These are phyloP conservation scores for Alternaria incomplexa DNA, from an alignment of 2,329 filamentous ascomycete species.

Conservation along the genomic window DNA sequence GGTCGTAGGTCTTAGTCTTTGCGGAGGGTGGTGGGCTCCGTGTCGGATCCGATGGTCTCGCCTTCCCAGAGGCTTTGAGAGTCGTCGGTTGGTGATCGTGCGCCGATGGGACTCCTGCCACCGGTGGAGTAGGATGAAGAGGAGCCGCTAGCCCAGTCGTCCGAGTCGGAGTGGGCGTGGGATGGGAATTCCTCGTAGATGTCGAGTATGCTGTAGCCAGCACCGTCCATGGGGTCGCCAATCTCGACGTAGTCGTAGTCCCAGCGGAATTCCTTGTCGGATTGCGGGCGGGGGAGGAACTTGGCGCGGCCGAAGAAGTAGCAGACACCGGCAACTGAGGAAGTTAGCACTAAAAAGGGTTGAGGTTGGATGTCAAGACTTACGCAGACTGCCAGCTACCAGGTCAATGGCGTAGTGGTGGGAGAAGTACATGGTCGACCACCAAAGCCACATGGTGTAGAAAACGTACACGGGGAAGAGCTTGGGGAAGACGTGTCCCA, in stretches of 20 bases:
- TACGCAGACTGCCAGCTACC: conserved; percentile 76
- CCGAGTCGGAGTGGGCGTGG: conserved; percentile 69
- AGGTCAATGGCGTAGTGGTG: conserved; percentile 97
- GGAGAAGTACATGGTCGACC: conserved; percentile 97
- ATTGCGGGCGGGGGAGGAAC: conserved; percentile 81
- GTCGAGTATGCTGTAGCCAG: conserved; percentile 61
- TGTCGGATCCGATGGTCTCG: conserved; percentile 60
- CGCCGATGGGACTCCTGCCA: conserved; percentile 60
- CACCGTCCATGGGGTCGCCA: conserved; percentile 65
- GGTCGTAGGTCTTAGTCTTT: conserved; percentile 25
- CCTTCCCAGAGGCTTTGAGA: conserved; percentile 63
- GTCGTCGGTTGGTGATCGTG: conserved; percentile 61
- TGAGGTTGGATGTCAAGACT: too few relatives aligned
- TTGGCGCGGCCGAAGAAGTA: conserved; percentile 83
- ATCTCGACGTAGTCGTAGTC: conserved; percentile 93
- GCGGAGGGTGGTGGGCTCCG: conserved; percentile 36
- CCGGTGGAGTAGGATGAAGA: conserved; percentile 76
- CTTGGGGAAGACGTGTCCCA: conserved; percentile 89
- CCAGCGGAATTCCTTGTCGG: conserved; percentile 88
- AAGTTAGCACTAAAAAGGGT: too few relatives aligned
- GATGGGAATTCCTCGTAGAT: conserved; percentile 60
- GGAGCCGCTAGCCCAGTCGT: conserved; percentile 90
- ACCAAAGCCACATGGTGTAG: conserved; percentile 95
- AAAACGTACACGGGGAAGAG: conserved; percentile 79
- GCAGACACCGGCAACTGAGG: conserved; percentile 66